Evolutionary conservation across 345 rosid species (phyloP), one percentile per base, ranked within the genome.

Genomic region (Arabidopsis arenosa): DNA sequence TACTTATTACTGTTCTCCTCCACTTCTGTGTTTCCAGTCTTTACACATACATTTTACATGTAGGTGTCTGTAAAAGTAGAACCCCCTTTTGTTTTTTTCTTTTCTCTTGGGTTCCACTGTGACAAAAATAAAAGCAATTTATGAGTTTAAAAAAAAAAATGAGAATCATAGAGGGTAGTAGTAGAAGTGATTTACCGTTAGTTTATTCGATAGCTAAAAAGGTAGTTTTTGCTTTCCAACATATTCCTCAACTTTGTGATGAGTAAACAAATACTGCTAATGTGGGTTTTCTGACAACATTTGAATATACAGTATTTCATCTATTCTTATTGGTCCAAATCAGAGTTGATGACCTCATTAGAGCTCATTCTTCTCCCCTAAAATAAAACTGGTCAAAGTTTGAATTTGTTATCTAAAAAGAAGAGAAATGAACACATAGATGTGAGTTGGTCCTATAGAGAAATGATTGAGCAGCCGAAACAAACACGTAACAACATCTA

Each of bases 241-340:
- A 72, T 43, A 40, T 73, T 40, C 62, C 53, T 52, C 52, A 26
- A 26, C 60, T 72, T 61, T 11, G 49, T 23, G 8, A 18, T 14
- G 66, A 70, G 45, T 58, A 70, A 66, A 45, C 58, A 70, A 47
- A 43, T 32, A 32, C 45, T 59, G 68, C 11, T 43, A 37, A 36
- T 65, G 60, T 58, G 68, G 41, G 26, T 56, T 65, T 33, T 52
- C 79, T 75, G 69, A 76, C 80, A 75, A 44, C 41, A 56, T 33
- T 68, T 69, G 75, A 69, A 68, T 68, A 76, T 76, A 21, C 32
- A 28, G 32, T 28, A 28, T 0, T 28, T 75, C 79, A 17, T 66
- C 66, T 32, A 14, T 26, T 58, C 23, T 57, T 7, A 75, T 44
- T 69, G 69, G 75, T 68, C 70, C 53, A 69, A 44, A 40, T 32